A percentile compares a stretch with the other conserved stretches of the same genome.
These are phyloP conservation scores for Pythium brachiatum DNA, from an alignment of 352 stramenopile species.

Conservation along the genomic window DNA sequence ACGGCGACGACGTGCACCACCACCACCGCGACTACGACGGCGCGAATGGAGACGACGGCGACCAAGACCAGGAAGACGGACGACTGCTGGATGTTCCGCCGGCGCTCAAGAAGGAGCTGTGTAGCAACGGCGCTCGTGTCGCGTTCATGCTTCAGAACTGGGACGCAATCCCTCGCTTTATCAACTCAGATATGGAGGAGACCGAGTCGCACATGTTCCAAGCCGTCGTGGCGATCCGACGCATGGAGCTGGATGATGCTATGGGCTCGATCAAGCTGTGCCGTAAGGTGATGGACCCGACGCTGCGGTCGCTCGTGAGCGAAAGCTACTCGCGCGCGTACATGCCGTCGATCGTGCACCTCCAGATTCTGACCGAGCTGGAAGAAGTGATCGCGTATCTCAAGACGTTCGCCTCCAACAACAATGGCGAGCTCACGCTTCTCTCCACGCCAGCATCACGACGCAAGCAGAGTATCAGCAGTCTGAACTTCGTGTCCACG, in stretches of 20 bases:
- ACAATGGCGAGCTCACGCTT: constrained; percentile 77
- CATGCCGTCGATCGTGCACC: constrained; percentile 93
- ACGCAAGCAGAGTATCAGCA: constrained; percentile 77
- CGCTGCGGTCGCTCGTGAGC: constrained; percentile 96
- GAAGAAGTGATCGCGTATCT: constrained; percentile 89
- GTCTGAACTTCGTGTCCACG: constrained; percentile 74
- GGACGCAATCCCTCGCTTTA: constrained; percentile 81
- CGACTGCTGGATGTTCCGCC: constrained; percentile 71
- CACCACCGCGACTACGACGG: constrained; percentile 25
- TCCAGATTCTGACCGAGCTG: constrained; percentile 97
- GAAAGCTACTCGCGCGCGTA: constrained; percentile 98
- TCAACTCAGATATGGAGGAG: constrained; percentile 87
- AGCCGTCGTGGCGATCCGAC: constrained; percentile 93
- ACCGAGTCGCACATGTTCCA: constrained; percentile 84
- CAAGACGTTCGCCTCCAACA: constrained; percentile 73
- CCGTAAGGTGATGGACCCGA: constrained; percentile 94
- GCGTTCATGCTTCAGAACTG: constrained; percentile 85
- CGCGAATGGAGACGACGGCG: constrained; percentile 11
- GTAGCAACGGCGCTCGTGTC: constrained; percentile 75
- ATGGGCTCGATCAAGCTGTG: constrained; percentile 92
- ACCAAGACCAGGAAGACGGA: constrained; percentile 33
- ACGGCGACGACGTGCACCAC: constrained; percentile 40
- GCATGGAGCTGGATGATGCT: constrained; percentile 92
- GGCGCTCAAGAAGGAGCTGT: constrained; percentile 82
- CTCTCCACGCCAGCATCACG: constrained; percentile 44